Percentiles rank a stretch among this genome's conserved stretches.
Conservation (phyloP, 225 moss, liverwort and hornwort species). For the Polytrichum commune region DNA sequence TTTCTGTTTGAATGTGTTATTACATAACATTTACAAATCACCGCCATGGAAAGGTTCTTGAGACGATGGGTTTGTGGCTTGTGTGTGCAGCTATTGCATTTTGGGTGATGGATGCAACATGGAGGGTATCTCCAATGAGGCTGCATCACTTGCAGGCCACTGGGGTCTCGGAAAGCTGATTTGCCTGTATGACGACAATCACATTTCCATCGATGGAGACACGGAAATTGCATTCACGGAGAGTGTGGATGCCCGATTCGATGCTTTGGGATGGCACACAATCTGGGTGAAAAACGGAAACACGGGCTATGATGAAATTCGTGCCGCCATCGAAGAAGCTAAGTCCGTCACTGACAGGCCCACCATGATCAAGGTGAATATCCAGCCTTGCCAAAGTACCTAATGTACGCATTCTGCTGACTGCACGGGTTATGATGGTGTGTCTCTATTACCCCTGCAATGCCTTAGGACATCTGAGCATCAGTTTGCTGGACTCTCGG, state of each 20-base stretch:
- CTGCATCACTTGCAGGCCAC: conserved; percentile 89
- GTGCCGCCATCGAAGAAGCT: conserved; percentile 84
- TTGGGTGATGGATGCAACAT: conserved; percentile 81
- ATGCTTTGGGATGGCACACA: conserved; percentile 67
- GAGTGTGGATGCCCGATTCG: conserved; percentile 62
- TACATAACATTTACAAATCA: too few species aligned
- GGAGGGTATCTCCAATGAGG: conserved; percentile 92
- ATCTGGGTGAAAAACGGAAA: conserved; percentile 87
- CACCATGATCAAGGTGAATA: conserved; percentile 72
- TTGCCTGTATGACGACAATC: conserved; percentile 78
- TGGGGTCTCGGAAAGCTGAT: conserved; percentile 89
- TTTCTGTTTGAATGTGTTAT: not conserved
- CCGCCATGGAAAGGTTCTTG: not conserved
- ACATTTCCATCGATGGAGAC: conserved; percentile 85
- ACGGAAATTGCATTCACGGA: conserved; percentile 90
- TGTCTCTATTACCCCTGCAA: too few species aligned
- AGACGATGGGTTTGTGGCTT: not conserved
- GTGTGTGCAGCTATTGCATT: conserved; percentile 60
- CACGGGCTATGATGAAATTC: conserved; percentile 76
- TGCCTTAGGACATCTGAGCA: too few species aligned
- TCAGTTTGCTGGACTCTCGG: too few species aligned
- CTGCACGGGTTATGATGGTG: too few species aligned
- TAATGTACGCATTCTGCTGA: too few species aligned
- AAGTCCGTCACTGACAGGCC: conserved; percentile 92
- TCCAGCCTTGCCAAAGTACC: too few species aligned